Conservation (phyloP, 495 filamentous ascomycete genomes). For the Achaetomiella virescens region DNA sequence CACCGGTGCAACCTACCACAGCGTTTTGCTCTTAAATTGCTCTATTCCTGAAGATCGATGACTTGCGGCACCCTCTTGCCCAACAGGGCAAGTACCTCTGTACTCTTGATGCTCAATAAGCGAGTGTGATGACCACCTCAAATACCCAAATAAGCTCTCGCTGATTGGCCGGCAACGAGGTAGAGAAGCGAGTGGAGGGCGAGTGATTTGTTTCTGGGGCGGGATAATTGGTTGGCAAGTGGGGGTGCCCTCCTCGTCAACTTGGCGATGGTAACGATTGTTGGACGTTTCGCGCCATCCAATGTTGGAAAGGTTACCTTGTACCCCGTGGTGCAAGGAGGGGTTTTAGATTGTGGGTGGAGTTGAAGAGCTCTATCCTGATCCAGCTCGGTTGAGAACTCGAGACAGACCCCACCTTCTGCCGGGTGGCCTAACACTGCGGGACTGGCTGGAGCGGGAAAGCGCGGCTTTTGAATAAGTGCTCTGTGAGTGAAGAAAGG, state of each 20-base stretch:
- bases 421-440: neutral
- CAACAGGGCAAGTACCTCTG: neutral
- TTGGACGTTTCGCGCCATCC: neutral
- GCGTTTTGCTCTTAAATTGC: neutral
- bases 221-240: constrained; percentile 17
- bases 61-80: constrained; percentile 1
- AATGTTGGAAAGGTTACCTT: neutral
- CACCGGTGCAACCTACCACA: neutral
- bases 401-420: neutral
- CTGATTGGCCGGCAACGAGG: constrained; percentile 16
- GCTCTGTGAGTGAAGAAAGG: too few species aligned
- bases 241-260: neutral
- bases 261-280: neutral
- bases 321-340: neutral
- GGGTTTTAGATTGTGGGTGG: neutral
- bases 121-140: neutral
- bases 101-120: neutral
- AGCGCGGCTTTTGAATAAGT: neutral
- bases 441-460: neutral
- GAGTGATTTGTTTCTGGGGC: constrained; percentile 17
- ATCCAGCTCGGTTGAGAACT: too few species aligned
- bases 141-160: constrained; percentile 7
- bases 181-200: constrained; percentile 11
- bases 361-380: neutral
- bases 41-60: neutral